phyloP scores from a whole-genome alignment of 2,329 filamentous ascomycete genomes.

The Cladosporium cucumerinum region DNA sequence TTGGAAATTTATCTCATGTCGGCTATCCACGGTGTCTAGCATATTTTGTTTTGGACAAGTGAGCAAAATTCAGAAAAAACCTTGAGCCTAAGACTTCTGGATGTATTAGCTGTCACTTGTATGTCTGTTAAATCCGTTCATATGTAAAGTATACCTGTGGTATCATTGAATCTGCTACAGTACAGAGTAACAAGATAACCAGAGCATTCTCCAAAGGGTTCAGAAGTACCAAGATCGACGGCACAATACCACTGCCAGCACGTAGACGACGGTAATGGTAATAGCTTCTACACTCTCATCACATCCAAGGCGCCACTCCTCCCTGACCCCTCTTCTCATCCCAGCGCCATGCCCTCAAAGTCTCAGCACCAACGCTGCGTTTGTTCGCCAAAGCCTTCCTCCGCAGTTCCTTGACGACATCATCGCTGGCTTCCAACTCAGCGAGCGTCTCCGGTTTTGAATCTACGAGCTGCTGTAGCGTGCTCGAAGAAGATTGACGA shows the following conservation, averaged over 20 bases:
- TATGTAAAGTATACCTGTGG: not conserved
- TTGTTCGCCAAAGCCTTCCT: constrained; percentile 38
- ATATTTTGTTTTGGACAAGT: too few relatives aligned
- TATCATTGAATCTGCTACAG: not conserved
- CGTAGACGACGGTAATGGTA: not conserved
- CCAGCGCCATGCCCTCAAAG: constrained; percentile 37
- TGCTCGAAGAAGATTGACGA: constrained; percentile 31
- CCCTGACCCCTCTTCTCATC: constrained; percentile 22
- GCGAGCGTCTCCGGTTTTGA: constrained; percentile 24
- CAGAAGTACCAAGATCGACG: not conserved
- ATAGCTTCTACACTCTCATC: not conserved
- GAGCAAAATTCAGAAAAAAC: not conserved
- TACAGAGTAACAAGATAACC: not conserved
- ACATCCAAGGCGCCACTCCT: constrained; percentile 29
- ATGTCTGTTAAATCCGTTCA: not conserved
- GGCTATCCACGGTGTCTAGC: too few relatives aligned
- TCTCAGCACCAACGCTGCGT: constrained; percentile 41
- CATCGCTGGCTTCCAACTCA: constrained; percentile 27
- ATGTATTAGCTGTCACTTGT: not conserved
- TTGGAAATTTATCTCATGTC: too few relatives aligned
- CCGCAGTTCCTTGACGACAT: constrained; percentile 29
- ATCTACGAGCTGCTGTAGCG: constrained; percentile 25
- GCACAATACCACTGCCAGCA: not conserved
- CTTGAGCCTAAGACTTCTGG: too few relatives aligned
- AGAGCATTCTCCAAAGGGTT: not conserved